Percentiles rank a stretch among this genome's conserved stretches.
Evolutionary conservation across 345 rosid genomes (phyloP).

Genomic region (Barbarea vulgaris): DNA sequence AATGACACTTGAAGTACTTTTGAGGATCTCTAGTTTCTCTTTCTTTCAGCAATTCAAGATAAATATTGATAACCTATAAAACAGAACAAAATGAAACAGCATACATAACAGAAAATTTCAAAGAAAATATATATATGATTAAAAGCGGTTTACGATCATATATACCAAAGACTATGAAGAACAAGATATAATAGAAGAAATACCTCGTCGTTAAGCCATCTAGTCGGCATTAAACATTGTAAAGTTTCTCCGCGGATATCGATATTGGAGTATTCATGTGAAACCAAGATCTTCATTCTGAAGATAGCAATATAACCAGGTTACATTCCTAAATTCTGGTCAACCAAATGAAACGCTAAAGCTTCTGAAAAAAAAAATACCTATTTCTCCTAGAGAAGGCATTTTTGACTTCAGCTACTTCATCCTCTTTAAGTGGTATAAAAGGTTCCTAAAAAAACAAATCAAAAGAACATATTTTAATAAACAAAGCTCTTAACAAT

Average conservation of each 20-base stretch:
- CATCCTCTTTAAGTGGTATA: constrained; percentile 63
- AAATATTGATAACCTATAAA: constrained; percentile 78
- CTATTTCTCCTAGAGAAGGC: constrained; percentile 57
- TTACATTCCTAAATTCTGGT: not conserved
- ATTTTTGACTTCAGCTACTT: constrained; percentile 50
- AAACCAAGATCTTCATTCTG: constrained; percentile 60
- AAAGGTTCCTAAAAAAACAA: constrained; percentile 57
- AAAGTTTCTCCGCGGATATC: constrained; percentile 22
- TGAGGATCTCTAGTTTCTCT: constrained; percentile 79
- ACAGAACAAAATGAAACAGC: not conserved
- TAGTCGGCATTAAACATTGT: not conserved
- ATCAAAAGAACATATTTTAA: constrained; percentile 17
- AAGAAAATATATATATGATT: not conserved
- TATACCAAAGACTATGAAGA: not conserved
- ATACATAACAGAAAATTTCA: not conserved
- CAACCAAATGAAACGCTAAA: not conserved
- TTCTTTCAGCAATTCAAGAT: constrained; percentile 86
- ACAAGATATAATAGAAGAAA: not conserved
- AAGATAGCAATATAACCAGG: constrained; percentile 17
- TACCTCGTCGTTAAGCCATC: constrained; percentile 10
- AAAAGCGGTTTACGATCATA: not conserved
- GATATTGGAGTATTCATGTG: constrained; percentile 59
- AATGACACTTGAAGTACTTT: constrained; percentile 86
- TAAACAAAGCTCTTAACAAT: not conserved
- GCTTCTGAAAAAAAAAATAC: constrained; percentile 46